phyloP scores from a whole-genome alignment of 2,329 filamentous ascomycete genomes.

The Daldinia eschscholtzii region DNA sequence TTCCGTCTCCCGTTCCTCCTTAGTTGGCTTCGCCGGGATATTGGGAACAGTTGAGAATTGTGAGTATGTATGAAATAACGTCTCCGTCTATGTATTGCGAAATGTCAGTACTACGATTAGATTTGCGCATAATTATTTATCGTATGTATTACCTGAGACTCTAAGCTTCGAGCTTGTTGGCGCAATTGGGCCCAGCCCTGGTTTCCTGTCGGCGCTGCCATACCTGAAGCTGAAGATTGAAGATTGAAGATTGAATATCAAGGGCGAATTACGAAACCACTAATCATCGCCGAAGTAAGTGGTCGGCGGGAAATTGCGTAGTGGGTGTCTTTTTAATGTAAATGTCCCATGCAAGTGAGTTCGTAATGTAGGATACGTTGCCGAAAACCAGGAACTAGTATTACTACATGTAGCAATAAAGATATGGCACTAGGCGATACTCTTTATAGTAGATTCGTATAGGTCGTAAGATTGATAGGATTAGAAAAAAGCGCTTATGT shows the following conservation, averaged over 20 bases:
- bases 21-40: constrained; percentile 84
- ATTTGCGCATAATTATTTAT: neutral
- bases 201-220: constrained; percentile 67
- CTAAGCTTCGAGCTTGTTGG: constrained; percentile 88
- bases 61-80: constrained; percentile 85
- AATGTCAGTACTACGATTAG: constrained; percentile 16
- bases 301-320: constrained; percentile 25
- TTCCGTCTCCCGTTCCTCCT: constrained; percentile 86
- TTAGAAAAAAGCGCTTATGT: constrained; percentile 2
- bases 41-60: constrained; percentile 87
- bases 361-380: constrained; percentile 18
- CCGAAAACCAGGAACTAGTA: neutral
- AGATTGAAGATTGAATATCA: constrained; percentile 20
- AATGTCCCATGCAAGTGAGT: constrained; percentile 20
- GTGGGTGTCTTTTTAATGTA: constrained; percentile 20
- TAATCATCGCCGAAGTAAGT: constrained; percentile 24
- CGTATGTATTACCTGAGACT: constrained; percentile 78
- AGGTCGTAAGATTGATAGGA: neutral
- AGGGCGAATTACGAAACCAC: constrained; percentile 11
- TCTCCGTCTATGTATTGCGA: constrained; percentile 76
- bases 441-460: constrained; percentile 9
- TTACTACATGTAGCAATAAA: constrained; percentile 7
- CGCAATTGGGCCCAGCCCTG: constrained; percentile 93
- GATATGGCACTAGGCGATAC: neutral
- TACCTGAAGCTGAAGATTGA: constrained; percentile 47